Percentiles rank a stretch among this genome's conserved stretches.
Evolutionary conservation across 495 filamentous ascomycete genomes (phyloP).

Genomic region (Penicillium herquei): DNA sequence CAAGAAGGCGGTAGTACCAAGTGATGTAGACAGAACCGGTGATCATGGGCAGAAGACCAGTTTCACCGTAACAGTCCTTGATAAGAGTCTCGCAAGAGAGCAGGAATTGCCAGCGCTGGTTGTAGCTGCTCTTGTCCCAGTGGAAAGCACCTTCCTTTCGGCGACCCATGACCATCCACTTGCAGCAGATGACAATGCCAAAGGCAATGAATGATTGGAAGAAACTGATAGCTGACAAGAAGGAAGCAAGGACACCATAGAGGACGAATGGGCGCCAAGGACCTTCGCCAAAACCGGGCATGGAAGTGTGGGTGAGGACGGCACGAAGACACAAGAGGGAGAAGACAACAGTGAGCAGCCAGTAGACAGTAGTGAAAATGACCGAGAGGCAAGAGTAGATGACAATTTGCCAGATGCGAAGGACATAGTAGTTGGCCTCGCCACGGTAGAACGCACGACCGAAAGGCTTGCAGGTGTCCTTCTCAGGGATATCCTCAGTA

Average conservation of each 20-base stretch:
- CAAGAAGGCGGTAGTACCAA: conserved; percentile 43
- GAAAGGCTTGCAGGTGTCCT: conserved; percentile 29
- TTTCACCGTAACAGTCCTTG: conserved; percentile 37
- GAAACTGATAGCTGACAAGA: conserved; percentile 27
- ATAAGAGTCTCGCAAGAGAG: conserved; percentile 43
- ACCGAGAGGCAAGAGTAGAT: conserved; percentile 36
- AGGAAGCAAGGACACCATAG: conserved; percentile 26
- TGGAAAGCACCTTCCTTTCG: conserved; percentile 40
- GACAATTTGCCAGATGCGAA: conserved; percentile 35
- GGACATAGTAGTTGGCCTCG: conserved; percentile 39
- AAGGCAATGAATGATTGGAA: conserved; percentile 33
- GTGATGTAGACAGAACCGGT: conserved; percentile 39
- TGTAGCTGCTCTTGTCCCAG: conserved; percentile 46
- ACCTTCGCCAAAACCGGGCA: conserved; percentile 8
- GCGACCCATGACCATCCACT: conserved; percentile 44
- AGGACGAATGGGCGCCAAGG: conserved; percentile 29
- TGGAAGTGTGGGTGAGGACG: conserved; percentile 13
- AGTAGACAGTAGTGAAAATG: conserved; percentile 36
- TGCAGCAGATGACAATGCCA: conserved; percentile 30
- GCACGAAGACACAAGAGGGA: conserved; percentile 19
- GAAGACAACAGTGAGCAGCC: conserved; percentile 35
- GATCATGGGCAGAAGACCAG: conserved; percentile 41
- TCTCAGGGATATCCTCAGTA: not conserved
- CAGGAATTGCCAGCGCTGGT: conserved; percentile 46
- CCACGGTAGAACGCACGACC: conserved; percentile 44